These are phyloP conservation scores for Gracilaria gracilis DNA, from an alignment of 23 red algal genomes.

Conservation along the genomic window DNA sequence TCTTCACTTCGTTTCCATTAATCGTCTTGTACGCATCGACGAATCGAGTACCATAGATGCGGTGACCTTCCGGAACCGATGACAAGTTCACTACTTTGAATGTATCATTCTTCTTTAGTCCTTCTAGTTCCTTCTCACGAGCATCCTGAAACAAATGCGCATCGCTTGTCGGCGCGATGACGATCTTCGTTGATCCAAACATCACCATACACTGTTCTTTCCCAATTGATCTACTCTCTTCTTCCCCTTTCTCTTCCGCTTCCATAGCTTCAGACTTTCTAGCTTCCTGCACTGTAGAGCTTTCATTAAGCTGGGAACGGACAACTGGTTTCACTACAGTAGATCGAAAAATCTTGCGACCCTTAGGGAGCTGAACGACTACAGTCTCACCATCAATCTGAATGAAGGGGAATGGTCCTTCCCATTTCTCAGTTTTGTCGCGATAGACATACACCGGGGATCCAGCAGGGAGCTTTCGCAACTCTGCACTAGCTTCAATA, in stretches of 20 bases:
- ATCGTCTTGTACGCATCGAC: slow-evolving; percentile 19
- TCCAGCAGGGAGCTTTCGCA: slow-evolving; percentile 24
- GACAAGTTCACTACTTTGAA: slow-evolving; percentile 18
- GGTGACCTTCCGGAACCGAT: slow-evolving; percentile 7
- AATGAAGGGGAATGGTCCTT: slow-evolving; percentile 28
- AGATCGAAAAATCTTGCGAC: slow-evolving; percentile 33
- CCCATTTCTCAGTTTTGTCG: neutral
- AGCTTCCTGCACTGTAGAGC: neutral
- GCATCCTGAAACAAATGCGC: neutral
- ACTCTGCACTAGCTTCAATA: slow-evolving; percentile 7
- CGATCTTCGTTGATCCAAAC: slow-evolving; percentile 37
- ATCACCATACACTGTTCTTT: slow-evolving; percentile 10
- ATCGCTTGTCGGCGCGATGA: neutral
- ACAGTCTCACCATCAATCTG: slow-evolving; percentile 41
- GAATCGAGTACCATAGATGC: slow-evolving; percentile 28
- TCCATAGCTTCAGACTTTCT: neutral
- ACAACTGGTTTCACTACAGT: slow-evolving; percentile 27
- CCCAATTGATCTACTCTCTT: neutral
- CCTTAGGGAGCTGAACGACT: slow-evolving; percentile 13
- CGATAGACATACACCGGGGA: slow-evolving; percentile 33
- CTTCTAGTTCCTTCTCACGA: slow-evolving; percentile 19
- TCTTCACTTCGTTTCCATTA: neutral
- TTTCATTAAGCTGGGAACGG: neutral
- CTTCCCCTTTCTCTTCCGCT: neutral
- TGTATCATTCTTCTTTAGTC: slow-evolving; percentile 16